Evolutionary conservation across 352 stramenopile genomes (phyloP).

Genomic region (Phytophthora pini): DNA sequence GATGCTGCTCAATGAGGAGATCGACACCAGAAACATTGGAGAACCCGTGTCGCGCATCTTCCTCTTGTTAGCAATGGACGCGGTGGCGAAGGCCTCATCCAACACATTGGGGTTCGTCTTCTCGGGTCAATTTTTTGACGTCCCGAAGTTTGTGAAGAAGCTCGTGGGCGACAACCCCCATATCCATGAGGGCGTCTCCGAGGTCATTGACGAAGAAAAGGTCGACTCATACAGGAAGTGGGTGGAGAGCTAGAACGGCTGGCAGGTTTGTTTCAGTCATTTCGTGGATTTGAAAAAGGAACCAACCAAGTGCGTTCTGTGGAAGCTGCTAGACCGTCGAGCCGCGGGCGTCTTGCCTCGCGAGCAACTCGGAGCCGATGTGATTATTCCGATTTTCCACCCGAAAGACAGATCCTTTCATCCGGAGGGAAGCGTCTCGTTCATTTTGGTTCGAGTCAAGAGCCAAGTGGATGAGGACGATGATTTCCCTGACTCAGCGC

Average conservation of each 20-base stretch:
- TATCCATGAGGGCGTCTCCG: background rate
- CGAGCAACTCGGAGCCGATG: background rate
- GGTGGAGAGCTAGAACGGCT: background rate
- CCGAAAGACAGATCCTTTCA: background rate
- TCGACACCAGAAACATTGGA: constrained; percentile 2
- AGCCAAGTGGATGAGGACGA: background rate
- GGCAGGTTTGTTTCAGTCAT: background rate
- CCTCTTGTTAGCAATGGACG: constrained; percentile 8
- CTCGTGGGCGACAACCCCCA: background rate
- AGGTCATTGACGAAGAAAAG: background rate
- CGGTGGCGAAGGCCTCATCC: background rate
- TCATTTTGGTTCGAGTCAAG: constrained; percentile 6
- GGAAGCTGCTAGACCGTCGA: constrained; percentile 1
- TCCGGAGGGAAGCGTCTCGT: background rate
- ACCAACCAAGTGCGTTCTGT: background rate
- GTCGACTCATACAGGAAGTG: background rate
- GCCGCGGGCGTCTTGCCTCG: constrained; percentile 1
- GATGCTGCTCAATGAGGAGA: background rate
- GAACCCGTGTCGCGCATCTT: background rate
- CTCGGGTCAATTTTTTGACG: background rate
- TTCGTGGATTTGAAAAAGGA: background rate
- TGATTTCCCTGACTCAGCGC: no score
- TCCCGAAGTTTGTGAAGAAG: constrained; percentile 1
- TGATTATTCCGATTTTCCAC: background rate
- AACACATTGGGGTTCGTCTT: background rate